Evolutionary conservation across 495 filamentous ascomycete species (phyloP), one percentile per base, ranked within the genome.

Genomic region (Pseudoneurospora amorphoporcata): DNA sequence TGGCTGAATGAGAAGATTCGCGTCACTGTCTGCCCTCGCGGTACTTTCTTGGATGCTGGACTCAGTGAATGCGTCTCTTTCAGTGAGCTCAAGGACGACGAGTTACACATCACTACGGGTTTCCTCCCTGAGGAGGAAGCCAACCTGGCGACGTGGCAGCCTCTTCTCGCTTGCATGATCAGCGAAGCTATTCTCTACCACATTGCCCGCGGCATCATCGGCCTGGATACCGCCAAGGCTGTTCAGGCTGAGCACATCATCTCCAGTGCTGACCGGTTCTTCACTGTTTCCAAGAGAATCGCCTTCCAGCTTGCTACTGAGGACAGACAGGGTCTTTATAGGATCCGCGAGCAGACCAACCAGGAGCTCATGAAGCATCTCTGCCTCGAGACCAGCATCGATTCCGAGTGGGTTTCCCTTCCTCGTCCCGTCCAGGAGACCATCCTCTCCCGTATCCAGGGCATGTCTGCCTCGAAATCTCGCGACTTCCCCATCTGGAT

Each of bases 171-270:
- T 7, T 35, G 43, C 5, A 71, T 72, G 16, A 41, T 72, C 4
- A n/a, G 70, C 2, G 75, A 77, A 68, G 41, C 68, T 10, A 74
- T 73, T 39, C 35, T 78, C 14, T 75, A 75, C 42, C 76, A 78
- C 65, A 70, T 47, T 16, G 68, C 76, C 10, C 68, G 73, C 14
- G 70, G 71, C 6, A 37, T 71, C 2, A 23, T 78, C 6, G 65
- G 61, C 4, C 17, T 78, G 32, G 69, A 17, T 12, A 16, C 38
- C 6, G 45, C 38, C 5, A 65, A 73, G 32, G 75, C 76, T 4
- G 53, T 68, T 2, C 71, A 76, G 19, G 70, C 73, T 8, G 73
- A 75, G 53, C 73, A 72, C 23, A 69, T 78, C 19, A 8, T 75
- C 2, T 42, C 42, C 29, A 71, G 39, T 16, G 47, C 45, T 1